A percentile compares a stretch with the other conserved stretches of the same genome.
Conservation (phyloP, 192 early-diverging fungal genomes). For the Coemansia sp. region DNA sequence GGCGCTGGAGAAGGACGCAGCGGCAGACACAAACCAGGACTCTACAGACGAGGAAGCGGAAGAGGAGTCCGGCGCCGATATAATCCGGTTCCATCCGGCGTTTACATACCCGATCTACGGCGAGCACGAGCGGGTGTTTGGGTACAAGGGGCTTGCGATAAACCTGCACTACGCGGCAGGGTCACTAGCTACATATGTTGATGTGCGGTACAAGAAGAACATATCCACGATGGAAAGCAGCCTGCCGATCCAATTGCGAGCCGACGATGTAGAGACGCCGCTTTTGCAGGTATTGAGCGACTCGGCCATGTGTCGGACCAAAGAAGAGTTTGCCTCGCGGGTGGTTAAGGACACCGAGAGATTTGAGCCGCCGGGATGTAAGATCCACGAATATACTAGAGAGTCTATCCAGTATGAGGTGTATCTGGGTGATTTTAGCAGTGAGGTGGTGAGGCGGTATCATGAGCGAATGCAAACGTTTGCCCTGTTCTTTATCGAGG, state of each 20-base stretch:
- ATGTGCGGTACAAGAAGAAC: conserved; percentile 64
- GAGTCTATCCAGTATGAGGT: conserved; percentile 63
- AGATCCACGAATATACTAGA: conserved; percentile 69
- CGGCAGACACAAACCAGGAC: conserved; percentile 8
- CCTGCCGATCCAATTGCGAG: conserved; percentile 34
- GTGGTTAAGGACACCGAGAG: conserved; percentile 61
- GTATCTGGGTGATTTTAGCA: conserved; percentile 70
- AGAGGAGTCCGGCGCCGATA: conserved; percentile 34
- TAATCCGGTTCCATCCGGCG: conserved; percentile 71
- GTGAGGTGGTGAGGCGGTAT: conserved; percentile 69
- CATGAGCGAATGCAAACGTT: conserved; percentile 81
- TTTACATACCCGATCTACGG: conserved; percentile 92
- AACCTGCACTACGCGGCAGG: conserved; percentile 78
- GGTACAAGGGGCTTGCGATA: conserved; percentile 82
- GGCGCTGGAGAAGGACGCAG: conserved; percentile 28
- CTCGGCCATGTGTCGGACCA: conserved; percentile 60
- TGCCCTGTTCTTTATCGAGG: conserved; percentile 86
- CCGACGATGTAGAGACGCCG: conserved; percentile 67
- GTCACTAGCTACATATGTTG: conserved; percentile 74
- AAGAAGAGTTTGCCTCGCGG: conserved; percentile 63
- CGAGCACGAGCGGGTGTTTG: conserved; percentile 83
- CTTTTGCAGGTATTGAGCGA: conserved; percentile 62
- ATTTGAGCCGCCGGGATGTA: conserved; percentile 81
- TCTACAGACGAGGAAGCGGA: conserved; percentile 40
- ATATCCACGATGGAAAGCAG: conserved; percentile 56